These are phyloP conservation scores for Anastatica hierochuntica DNA, from an alignment of 345 rosid species.

Conservation along the genomic window DNA sequence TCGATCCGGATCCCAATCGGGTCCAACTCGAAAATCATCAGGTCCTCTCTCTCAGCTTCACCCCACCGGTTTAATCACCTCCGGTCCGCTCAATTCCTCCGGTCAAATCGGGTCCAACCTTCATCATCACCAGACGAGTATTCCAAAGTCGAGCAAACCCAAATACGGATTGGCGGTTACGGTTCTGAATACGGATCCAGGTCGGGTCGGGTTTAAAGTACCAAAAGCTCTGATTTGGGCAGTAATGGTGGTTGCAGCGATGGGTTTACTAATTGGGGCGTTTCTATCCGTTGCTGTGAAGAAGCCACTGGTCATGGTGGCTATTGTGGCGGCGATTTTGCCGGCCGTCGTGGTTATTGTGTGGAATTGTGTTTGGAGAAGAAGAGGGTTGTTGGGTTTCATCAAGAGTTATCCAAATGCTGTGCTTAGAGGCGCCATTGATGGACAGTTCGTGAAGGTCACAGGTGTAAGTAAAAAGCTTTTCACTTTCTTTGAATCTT, in stretches of 20 bases:
- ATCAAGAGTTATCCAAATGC: conserved; percentile 65
- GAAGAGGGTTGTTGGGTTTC: conserved; percentile 57
- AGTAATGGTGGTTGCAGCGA: conserved; percentile 48
- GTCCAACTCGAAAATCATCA: conserved; percentile 52
- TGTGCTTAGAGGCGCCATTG: conserved; percentile 85
- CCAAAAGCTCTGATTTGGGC: conserved; percentile 72
- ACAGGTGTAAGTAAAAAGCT: conserved; percentile 53
- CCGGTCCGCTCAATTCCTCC: conserved; percentile 52
- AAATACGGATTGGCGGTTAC: conserved; percentile 80
- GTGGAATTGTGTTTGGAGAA: conserved; percentile 75
- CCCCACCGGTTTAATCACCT: conserved; percentile 91
- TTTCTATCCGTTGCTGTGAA: conserved; percentile 72
- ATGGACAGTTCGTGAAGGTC: conserved; percentile 88
- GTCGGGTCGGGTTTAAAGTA: conserved; percentile 65
- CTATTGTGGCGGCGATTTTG: conserved; percentile 41
- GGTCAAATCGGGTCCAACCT: conserved; percentile 70
- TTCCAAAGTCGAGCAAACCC: conserved; percentile 35
- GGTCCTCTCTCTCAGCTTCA: conserved; percentile 63
- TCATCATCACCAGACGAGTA: conserved; percentile 29
- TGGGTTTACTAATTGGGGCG: conserved; percentile 57
- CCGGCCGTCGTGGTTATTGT: conserved; percentile 42
- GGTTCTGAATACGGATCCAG: conserved; percentile 43
- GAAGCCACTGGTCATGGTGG: conserved; percentile 59
- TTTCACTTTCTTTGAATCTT: neutral
- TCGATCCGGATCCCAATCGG: conserved; percentile 80